phyloP scores from a whole-genome alignment of 257 asterid species.

The Eucommia ulmoides region DNA sequence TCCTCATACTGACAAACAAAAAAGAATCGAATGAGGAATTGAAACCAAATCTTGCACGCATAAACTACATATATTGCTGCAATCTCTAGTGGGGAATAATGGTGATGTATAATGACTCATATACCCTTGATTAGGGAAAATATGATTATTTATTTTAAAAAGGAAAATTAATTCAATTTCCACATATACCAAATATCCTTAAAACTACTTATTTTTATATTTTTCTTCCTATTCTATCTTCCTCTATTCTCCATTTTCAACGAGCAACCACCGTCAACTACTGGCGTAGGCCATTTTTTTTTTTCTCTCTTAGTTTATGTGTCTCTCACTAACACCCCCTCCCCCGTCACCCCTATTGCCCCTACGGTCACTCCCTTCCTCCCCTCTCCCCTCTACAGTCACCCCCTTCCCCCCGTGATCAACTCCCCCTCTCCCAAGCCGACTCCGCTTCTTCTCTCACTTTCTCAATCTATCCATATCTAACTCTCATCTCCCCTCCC shows the following conservation, averaged over 20 bases:
- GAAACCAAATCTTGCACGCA: not conserved
- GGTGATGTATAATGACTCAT: not conserved
- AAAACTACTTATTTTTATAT: no score
- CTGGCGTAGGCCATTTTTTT: not conserved
- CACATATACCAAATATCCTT: not conserved
- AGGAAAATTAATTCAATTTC: not conserved
- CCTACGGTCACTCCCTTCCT: not conserved
- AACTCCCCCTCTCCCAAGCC: not conserved
- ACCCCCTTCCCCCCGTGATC: not conserved
- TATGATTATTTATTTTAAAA: not conserved
- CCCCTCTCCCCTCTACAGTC: not conserved
- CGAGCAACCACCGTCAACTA: not conserved
- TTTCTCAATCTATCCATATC: not conserved
- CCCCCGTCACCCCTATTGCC: not conserved
- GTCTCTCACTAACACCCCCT: not conserved
- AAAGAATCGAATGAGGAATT: not conserved
- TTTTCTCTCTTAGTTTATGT: not conserved
- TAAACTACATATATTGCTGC: no score
- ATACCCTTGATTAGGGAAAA: not conserved
- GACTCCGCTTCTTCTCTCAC: not conserved
- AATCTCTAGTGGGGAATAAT: not conserved
- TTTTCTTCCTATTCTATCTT: no score
- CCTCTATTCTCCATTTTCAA: not conserved
- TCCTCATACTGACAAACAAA: conserved; percentile 56
- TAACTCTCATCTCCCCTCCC: not conserved